Evolutionary conservation across 2,329 filamentous ascomycete species (phyloP).

Genomic region (Alternaria metachromatica): DNA sequence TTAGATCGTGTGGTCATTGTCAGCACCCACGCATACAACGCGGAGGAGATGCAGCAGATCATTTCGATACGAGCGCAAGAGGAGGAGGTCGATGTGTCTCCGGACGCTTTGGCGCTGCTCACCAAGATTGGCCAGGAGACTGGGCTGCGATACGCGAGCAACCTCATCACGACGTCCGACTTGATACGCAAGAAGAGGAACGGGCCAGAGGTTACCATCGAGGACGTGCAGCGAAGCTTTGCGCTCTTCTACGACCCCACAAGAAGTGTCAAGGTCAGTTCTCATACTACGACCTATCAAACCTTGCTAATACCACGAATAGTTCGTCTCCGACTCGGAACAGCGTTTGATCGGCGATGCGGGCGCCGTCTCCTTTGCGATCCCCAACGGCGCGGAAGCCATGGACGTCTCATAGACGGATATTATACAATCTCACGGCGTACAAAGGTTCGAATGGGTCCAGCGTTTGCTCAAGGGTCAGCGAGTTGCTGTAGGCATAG

Average conservation of each 20-base stretch:
- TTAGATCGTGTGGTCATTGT: constrained; percentile 96
- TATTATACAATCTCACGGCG: constrained; percentile 16
- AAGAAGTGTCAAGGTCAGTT: constrained; percentile 74
- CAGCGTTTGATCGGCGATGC: constrained; percentile 90
- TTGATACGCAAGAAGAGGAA: constrained; percentile 85
- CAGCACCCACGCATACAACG: constrained; percentile 83
- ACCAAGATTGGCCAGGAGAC: constrained; percentile 96
- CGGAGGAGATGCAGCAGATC: constrained; percentile 90
- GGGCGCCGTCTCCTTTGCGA: constrained; percentile 75
- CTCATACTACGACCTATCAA: not conserved
- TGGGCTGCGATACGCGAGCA: constrained; percentile 93
- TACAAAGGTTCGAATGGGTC: constrained; percentile 26
- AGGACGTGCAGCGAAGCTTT: constrained; percentile 93
- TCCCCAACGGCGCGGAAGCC: constrained; percentile 64
- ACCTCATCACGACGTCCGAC: constrained; percentile 94
- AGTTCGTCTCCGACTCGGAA: constrained; percentile 87
- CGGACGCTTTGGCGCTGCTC: constrained; percentile 88
- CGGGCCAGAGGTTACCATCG: constrained; percentile 80
- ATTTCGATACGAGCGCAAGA: constrained; percentile 91
- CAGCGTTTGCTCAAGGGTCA: constrained; percentile 27
- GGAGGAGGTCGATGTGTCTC: constrained; percentile 90
- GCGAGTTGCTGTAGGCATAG: constrained; percentile 1
- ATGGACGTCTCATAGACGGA: constrained; percentile 69
- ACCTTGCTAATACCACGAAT: constrained; percentile 22
- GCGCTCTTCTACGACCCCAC: constrained; percentile 89